Evolutionary conservation across 2,329 filamentous ascomycete genomes (phyloP).

Genomic region (Sclerotinia sclerotiorum): DNA sequence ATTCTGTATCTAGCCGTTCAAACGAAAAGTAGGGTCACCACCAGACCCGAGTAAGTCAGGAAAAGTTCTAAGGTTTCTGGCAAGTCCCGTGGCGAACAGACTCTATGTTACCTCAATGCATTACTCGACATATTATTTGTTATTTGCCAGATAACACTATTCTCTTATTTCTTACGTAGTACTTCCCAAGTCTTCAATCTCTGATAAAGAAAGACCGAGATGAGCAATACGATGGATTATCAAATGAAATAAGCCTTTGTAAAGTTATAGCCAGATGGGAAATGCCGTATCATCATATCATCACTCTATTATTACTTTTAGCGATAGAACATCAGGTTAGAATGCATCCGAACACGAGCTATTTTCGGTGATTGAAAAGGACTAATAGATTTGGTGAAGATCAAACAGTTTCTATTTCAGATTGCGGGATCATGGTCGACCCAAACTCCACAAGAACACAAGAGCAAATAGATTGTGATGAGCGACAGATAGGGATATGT

Average conservation of each 20-base stretch:
- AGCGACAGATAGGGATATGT: conserved; percentile 5
- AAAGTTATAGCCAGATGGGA: neutral
- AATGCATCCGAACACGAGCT: conserved; percentile 8
- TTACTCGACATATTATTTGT: conserved; percentile 1
- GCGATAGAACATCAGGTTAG: neutral
- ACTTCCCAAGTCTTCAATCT: conserved; percentile 21
- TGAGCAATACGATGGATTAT: conserved; percentile 17
- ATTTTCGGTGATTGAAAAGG: conserved; percentile 9
- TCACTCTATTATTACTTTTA: neutral
- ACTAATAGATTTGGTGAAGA: conserved; percentile 9
- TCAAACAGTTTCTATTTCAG: conserved; percentile 17
- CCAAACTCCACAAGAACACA: conserved; percentile 10
- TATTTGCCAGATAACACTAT: neutral
- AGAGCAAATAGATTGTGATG: conserved; percentile 16
- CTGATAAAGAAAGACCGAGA: conserved; percentile 12
- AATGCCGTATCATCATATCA: neutral
- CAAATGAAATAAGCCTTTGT: neutral
- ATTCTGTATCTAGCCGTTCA: conserved; percentile 21
- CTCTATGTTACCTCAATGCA: conserved; percentile 17
- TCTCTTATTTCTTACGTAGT: neutral
- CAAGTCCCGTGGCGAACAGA: conserved; percentile 18
- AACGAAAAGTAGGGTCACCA: conserved; percentile 21
- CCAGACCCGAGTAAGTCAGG: conserved; percentile 9
- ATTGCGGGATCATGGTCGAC: conserved; percentile 18
- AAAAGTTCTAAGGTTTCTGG: conserved; percentile 9